Percentiles rank a stretch among this genome's conserved stretches.
phyloP scores from a whole-genome alignment of 1,284 basidiomycete species.

The Ganoderma boninense region DNA sequence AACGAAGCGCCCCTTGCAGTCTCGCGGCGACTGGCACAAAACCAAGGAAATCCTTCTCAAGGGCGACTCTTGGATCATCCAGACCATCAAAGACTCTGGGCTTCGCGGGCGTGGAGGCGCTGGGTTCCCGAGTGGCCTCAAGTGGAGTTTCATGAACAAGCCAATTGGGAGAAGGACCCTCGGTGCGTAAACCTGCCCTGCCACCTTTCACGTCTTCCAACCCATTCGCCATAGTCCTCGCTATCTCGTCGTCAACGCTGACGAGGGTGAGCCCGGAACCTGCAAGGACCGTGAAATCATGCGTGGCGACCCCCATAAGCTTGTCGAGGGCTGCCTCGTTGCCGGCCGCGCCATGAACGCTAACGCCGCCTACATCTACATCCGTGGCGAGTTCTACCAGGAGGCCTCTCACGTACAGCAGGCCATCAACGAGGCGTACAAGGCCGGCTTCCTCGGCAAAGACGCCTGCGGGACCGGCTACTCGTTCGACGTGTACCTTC shows the following conservation, averaged over 20 bases:
- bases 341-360: conserved; percentile 99
- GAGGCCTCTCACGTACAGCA: conserved; percentile 94
- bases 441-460: conserved; percentile 90
- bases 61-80: conserved; percentile 93
- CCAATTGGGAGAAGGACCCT: conserved; percentile 95
- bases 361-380: conserved; percentile 98
- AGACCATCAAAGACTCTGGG: conserved; percentile 95
- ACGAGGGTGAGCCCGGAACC: conserved; percentile 98
- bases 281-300: conserved; percentile 99
- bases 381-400: conserved; percentile 97
- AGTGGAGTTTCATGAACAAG: conserved; percentile 99
- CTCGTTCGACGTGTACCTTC: conserved; percentile 95
- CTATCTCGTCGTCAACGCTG: conserved; percentile 98
- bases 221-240: conserved; percentile 67
- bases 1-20: conserved; percentile 50
- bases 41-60: conserved; percentile 97
- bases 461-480: conserved; percentile 95
- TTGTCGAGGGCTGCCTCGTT: conserved; percentile 97
- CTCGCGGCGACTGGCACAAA: conserved; percentile 96
- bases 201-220: conserved; percentile 1
- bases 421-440: conserved; percentile 96
- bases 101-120: conserved; percentile 96
- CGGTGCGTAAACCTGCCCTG: conserved; percentile 55
- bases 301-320: conserved; percentile 98
- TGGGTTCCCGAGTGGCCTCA: conserved; percentile 96